Conservation (phyloP, 306 rosid species). For the Carpinus fangiana region DNA sequence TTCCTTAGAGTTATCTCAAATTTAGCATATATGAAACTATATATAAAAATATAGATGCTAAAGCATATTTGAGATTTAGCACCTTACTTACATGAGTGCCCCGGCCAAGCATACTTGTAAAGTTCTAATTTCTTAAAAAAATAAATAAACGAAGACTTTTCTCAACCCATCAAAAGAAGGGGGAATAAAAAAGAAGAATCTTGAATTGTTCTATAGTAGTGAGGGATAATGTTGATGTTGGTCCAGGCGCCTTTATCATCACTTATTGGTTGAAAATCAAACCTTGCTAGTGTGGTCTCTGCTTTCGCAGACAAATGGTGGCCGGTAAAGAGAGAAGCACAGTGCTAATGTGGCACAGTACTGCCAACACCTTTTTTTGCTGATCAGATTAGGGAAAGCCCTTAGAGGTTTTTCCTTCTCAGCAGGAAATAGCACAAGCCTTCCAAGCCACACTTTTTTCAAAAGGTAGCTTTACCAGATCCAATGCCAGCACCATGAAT, state of each 20-base stretch:
- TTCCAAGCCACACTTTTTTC: slow-evolving; percentile 31
- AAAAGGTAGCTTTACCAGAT: slow-evolving; percentile 17
- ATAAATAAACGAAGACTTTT: background rate
- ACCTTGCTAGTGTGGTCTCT: slow-evolving; percentile 47
- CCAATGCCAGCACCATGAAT: slow-evolving; percentile 26
- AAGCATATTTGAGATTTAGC: too few species aligned
- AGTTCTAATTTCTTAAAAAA: background rate
- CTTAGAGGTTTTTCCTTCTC: slow-evolving; percentile 29
- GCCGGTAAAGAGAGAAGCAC: slow-evolving; percentile 35
- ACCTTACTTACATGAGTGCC: too few species aligned
- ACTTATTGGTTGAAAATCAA: slow-evolving; percentile 48
- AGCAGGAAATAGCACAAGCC: slow-evolving; percentile 25
- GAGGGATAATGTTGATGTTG: slow-evolving; percentile 23
- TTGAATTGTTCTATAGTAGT: slow-evolving; percentile 10
- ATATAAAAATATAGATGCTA: too few species aligned
- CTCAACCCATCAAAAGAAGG: background rate
- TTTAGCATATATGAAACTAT: too few species aligned
- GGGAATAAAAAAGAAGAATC: slow-evolving; percentile 28
- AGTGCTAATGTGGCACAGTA: slow-evolving; percentile 38
- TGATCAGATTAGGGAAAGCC: slow-evolving; percentile 32
- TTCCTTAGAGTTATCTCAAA: too few species aligned
- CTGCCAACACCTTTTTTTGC: slow-evolving; percentile 25
- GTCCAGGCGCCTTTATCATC: slow-evolving; percentile 29
- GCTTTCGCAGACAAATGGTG: slow-evolving; percentile 61
- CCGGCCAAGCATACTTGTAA: background rate